phyloP scores from a whole-genome alignment of 164 flowering plant genomes.

The Tinospora cordifolia region DNA sequence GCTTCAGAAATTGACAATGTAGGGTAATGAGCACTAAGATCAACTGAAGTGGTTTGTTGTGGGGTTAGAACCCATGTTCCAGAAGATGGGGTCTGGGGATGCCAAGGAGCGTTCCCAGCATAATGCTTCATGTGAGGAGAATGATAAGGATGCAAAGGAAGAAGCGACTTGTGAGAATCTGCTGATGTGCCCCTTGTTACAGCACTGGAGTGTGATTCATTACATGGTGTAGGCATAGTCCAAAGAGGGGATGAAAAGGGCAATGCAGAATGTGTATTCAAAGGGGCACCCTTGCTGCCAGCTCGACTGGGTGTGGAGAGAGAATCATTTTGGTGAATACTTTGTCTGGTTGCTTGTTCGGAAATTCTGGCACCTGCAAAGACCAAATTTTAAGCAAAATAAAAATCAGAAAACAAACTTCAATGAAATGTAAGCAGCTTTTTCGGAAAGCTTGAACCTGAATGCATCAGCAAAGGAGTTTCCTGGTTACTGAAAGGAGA shows the following conservation, averaged over 20 bases:
- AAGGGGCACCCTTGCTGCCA: slow-evolving; percentile 42
- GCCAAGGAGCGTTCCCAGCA: slow-evolving; percentile 57
- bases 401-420: slow-evolving; percentile 3
- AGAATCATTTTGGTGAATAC: slow-evolving; percentile 37
- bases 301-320: slow-evolving; percentile 37
- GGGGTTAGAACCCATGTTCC: slow-evolving; percentile 63
- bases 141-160: slow-evolving; percentile 62
- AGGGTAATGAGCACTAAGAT: slow-evolving; percentile 35
- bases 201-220: slow-evolving; percentile 36
- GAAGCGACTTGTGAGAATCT: slow-evolving; percentile 48
- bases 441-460: slow-evolving; percentile 34
- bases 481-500: slow-evolving; percentile 34
- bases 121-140: slow-evolving; percentile 50
- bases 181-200: slow-evolving; percentile 36
- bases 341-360: slow-evolving; percentile 39
- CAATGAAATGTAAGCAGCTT: background rate
- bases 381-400: slow-evolving; percentile 11
- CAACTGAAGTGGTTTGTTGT: slow-evolving; percentile 44
- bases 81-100: slow-evolving; percentile 50
- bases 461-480: slow-evolving; percentile 43
- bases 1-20: slow-evolving; percentile 47
- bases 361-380: slow-evolving; percentile 42
- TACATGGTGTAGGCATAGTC: slow-evolving; percentile 57
- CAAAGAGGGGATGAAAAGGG: slow-evolving; percentile 82
- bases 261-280: slow-evolving; percentile 33